These are phyloP conservation scores for Phanerochaete carnosa DNA, from an alignment of 768 basidiomycete species.

Conservation along the genomic window DNA sequence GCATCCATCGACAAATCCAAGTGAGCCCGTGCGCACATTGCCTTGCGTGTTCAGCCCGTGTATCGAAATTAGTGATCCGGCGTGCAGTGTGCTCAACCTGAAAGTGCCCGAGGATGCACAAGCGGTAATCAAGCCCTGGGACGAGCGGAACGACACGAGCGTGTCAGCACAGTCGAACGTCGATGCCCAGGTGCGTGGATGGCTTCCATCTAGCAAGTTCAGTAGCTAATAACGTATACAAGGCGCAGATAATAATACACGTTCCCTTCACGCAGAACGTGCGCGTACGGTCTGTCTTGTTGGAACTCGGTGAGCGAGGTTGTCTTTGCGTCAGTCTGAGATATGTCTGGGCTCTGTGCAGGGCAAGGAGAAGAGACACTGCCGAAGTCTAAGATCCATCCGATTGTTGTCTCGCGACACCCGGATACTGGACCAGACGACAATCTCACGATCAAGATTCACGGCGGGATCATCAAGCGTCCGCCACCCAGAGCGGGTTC, in stretches of 20 bases:
- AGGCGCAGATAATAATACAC: slow-evolving; percentile 68
- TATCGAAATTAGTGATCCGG: not conserved
- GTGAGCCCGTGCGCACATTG: slow-evolving; percentile 21
- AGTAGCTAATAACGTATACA: not conserved
- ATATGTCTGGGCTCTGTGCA: too few species aligned
- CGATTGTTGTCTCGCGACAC: too few species aligned
- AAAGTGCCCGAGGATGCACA: slow-evolving; percentile 79
- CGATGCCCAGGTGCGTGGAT: slow-evolving; percentile 71
- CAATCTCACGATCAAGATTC: too few species aligned
- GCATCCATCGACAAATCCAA: slow-evolving; percentile 28
- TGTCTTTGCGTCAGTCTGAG: too few species aligned
- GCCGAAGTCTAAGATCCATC: too few species aligned
- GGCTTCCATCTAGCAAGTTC: not conserved
- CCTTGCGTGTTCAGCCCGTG: not conserved
- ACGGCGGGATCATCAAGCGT: too few species aligned
- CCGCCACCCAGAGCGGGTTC: too few species aligned
- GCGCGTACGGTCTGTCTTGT: slow-evolving; percentile 64
- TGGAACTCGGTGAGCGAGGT: slow-evolving; percentile 76
- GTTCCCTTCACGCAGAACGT: slow-evolving; percentile 80
- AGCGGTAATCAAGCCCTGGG: slow-evolving; percentile 78
- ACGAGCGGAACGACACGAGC: slow-evolving; percentile 63
- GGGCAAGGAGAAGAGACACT: too few species aligned
- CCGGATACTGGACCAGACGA: too few species aligned
- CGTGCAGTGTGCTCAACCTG: slow-evolving; percentile 68
- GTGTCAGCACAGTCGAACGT: slow-evolving; percentile 75